Percentiles rank a stretch among this genome's conserved stretches.
These are phyloP conservation scores for Phytophthora colocasiae DNA, from an alignment of 352 stramenopile genomes.

Conservation along the genomic window DNA sequence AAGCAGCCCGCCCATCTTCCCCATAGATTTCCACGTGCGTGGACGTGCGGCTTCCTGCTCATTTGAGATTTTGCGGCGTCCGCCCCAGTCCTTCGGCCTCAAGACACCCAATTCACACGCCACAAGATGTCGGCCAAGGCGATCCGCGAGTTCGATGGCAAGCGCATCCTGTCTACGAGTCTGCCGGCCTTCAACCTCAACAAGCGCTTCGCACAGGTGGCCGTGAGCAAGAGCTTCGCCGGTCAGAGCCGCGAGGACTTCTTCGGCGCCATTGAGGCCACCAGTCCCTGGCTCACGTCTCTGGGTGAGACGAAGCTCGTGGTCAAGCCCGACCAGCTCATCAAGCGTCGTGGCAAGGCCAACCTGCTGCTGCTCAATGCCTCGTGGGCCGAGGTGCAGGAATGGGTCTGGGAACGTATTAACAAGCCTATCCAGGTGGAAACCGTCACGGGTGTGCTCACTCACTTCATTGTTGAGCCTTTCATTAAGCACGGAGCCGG, in stretches of 20 bases:
- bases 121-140: constrained; percentile 94
- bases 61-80: constrained; percentile 57
- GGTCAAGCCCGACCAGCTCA: constrained; percentile 98
- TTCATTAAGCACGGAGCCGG: constrained; percentile 93
- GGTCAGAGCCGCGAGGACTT: constrained; percentile 59
- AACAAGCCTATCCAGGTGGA: constrained; percentile 94
- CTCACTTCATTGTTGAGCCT: constrained; percentile 98
- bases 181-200: constrained; percentile 83
- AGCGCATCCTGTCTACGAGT: constrained; percentile 90
- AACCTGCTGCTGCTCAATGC: constrained; percentile 96
- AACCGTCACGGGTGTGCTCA: constrained; percentile 90
- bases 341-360: constrained; percentile 96
- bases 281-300: constrained; percentile 85
- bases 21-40: constrained; percentile 15
- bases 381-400: constrained; percentile 91
- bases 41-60: not conserved
- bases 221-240: constrained; percentile 47
- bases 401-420: constrained; percentile 95
- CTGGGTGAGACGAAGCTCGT: constrained; percentile 89
- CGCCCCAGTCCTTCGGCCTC: constrained; percentile 18
- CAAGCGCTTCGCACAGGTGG: constrained; percentile 80
- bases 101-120: constrained; percentile 7
- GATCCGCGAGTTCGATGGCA: constrained; percentile 96
- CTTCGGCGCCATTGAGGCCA: constrained; percentile 70
- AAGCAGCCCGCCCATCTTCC: constrained; percentile 20